Base-by-base conservation (phyloP, 2,329 filamentous ascomycete genomes). In the Arthrobotrys iridis region DNA sequence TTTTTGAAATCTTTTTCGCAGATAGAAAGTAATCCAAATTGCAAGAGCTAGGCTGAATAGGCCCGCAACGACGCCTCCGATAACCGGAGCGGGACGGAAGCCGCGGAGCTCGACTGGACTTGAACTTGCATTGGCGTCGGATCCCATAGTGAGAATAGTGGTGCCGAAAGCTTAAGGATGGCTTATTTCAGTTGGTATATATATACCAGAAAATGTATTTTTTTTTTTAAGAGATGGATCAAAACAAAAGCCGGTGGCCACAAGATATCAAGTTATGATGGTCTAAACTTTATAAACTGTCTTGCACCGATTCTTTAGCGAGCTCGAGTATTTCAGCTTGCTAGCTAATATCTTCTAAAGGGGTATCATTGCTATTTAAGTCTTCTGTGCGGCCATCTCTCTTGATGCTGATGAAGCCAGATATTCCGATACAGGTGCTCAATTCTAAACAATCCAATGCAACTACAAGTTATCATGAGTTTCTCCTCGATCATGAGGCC, bases 51-150 rank as follows among this genome's bases (percentile, higher is more conserved):
- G 45, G 10, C 52, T 62, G 11, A 58, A 15, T 10, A 67, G n/a
- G 1, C 45, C 55, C 0, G 43, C 62, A 8, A 65, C 11, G 8
- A 74, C 35, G 13, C 62, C 70, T 7, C 52, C 70, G 11, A 73
- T 52, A 18, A 74, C 59, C 6, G 62, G 60, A 7, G 35, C 70
- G 3, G 62, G n/a, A 18, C 41, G 43, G 70, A 74, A 65, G 15
- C 28, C 45, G n/a, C 45, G 43, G 18, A 35, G 35, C 15, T 28
- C 28, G 52, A 40, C 4, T 22, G 43, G n/a, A n/a, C 4, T 13
- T 7, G 3, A 3, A 37, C 10, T 28, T 3, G 30, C 20, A 15
- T 50, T 24, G 22, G 37, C 24, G 15, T 18, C 18, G 37, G 62
- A 20, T 15, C 13, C 10, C 48, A 46, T 46, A 20, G 35, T 57